Evolutionary conservation across 2,329 filamentous ascomycete species (phyloP).

Genomic region (Escovopsis sp.): DNA sequence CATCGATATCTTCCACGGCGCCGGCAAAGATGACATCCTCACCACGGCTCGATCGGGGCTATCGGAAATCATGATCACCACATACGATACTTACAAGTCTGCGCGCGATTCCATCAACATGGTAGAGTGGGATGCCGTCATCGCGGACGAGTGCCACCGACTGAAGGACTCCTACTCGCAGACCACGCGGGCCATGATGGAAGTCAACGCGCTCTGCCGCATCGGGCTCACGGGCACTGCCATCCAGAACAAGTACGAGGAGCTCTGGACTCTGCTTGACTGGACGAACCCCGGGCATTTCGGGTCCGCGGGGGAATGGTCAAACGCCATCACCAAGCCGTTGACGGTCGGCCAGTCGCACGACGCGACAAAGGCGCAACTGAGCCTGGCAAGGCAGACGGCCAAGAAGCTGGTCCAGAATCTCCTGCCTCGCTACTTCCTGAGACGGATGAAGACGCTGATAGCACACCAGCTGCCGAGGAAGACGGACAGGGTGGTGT

Average conservation of each 20-base stretch:
- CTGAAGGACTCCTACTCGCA: conserved; percentile 70
- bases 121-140: conserved; percentile 81
- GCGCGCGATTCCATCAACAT: conserved; percentile 61
- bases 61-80: conserved; percentile 85
- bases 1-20: conserved; percentile 66
- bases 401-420: conserved; percentile 77
- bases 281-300: conserved; percentile 82
- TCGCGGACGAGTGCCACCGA: conserved; percentile 86
- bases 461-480: conserved; percentile 88
- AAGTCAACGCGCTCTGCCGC: conserved; percentile 79
- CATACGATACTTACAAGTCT: conserved; percentile 80
- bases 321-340: conserved; percentile 59
- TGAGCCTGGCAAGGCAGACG: conserved; percentile 66
- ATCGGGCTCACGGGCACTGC: conserved; percentile 91
- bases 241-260: conserved; percentile 96
- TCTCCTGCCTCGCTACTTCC: conserved; percentile 75
- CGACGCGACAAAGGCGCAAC: conserved; percentile 69
- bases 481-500: conserved; percentile 88
- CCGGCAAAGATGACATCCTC: conserved; percentile 51
- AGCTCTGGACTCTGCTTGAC: conserved; percentile 89
- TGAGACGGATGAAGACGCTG: conserved; percentile 82
- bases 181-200: conserved; percentile 74
- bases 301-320: conserved; percentile 58
- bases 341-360: conserved; percentile 83
- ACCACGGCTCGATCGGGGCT: conserved; percentile 60